phyloP scores from a whole-genome alignment of 2,329 filamentous ascomycete species.

The Ploettnerulaceae sp. region DNA sequence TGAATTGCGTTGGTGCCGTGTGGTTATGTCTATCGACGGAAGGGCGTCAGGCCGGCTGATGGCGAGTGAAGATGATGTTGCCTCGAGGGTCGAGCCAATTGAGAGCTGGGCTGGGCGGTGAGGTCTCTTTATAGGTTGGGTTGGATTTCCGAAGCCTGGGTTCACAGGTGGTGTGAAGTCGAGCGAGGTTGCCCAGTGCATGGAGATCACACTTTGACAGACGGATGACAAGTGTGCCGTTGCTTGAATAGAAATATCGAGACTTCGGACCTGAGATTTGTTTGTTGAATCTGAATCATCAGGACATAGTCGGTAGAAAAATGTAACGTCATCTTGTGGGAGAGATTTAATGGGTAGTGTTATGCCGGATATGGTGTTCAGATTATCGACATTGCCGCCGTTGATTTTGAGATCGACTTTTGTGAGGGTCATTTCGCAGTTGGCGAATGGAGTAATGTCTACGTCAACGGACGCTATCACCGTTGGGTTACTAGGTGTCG shows the following conservation, averaged over 20 bases:
- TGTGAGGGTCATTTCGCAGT: slow-evolving; percentile 60
- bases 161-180: slow-evolving; percentile 66
- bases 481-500: slow-evolving; percentile 50
- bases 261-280: slow-evolving; percentile 46
- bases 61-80: slow-evolving; percentile 50
- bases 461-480: slow-evolving; percentile 68
- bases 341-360: slow-evolving; percentile 56
- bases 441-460: slow-evolving; percentile 66
- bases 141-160: slow-evolving; percentile 53
- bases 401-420: slow-evolving; percentile 52
- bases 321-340: slow-evolving; percentile 69
- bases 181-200: slow-evolving; percentile 63
- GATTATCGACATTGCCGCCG: slow-evolving; percentile 54
- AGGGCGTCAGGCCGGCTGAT: slow-evolving; percentile 55
- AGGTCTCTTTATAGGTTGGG: slow-evolving; percentile 54
- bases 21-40: slow-evolving; percentile 52
- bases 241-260: slow-evolving; percentile 58
- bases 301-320: slow-evolving; percentile 64
- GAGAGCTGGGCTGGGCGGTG: slow-evolving; percentile 62
- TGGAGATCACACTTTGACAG: slow-evolving; percentile 57
- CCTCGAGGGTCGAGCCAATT: slow-evolving; percentile 49
- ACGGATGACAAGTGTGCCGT: slow-evolving; percentile 50
- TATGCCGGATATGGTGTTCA: slow-evolving; percentile 46
- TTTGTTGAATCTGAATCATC: slow-evolving; percentile 33
- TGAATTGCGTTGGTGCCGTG: slow-evolving; percentile 37